A percentile compares a stretch with the other conserved stretches of the same genome.
phyloP scores from a whole-genome alignment of 1,284 basidiomycete species.

The Pyrrhoderma noxium region DNA sequence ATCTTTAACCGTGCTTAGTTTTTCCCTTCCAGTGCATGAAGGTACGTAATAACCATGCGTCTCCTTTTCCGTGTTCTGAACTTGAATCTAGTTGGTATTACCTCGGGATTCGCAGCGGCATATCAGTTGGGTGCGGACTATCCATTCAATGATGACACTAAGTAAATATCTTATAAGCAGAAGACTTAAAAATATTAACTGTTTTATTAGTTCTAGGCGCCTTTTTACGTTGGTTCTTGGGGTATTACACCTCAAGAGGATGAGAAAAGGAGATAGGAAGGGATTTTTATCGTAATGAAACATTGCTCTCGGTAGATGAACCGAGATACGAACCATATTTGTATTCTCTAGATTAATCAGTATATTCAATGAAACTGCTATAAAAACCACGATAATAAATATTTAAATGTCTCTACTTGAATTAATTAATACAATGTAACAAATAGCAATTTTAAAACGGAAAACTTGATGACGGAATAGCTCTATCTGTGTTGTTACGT shows the following conservation, averaged over 20 bases:
- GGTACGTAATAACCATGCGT: conserved; percentile 6
- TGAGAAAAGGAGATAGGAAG: conserved; percentile 28
- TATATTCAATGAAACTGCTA: no score
- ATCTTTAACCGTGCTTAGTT: no score
- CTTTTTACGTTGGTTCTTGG: conserved; percentile 43
- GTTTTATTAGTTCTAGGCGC: conserved; percentile 20
- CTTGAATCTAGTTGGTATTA: conserved; percentile 51
- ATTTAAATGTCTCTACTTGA: no score
- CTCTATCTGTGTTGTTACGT: no score
- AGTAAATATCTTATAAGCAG: conserved; percentile 23
- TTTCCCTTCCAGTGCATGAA: conserved; percentile 16
- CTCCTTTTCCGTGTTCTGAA: neutral
- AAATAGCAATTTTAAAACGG: no score
- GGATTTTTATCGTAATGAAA: conserved; percentile 14
- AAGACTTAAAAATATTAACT: neutral
- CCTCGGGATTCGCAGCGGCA: conserved; percentile 52
- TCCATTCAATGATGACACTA: conserved; percentile 37
- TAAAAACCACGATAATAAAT: no score
- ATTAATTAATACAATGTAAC: no score
- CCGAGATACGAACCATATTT: no score
- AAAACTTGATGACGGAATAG: no score
- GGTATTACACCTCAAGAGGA: conserved; percentile 30
- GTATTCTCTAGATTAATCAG: no score
- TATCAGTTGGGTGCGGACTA: conserved; percentile 49
- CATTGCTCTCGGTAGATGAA: no score